Base-by-base conservation (phyloP, 2,329 filamentous ascomycete species). In the Domatiomyces globalis region DNA sequence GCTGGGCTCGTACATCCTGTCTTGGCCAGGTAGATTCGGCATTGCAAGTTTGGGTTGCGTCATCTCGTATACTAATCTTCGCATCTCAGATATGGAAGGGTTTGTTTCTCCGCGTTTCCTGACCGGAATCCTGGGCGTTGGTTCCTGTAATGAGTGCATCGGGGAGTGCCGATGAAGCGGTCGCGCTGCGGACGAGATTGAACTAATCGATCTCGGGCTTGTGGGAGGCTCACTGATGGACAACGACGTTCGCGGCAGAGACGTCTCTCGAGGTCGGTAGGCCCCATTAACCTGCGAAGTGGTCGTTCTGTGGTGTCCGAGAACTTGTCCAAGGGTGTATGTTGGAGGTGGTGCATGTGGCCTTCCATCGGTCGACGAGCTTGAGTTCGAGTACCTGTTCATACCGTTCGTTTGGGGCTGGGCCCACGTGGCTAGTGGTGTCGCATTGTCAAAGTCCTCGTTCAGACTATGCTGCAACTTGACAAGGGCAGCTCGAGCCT, bases 381-480 rank as follows among this genome's bases (percentile, higher is more conserved):
- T 39, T 15, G 33, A 39, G 12, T 39, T 39, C 33, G 33, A 39
- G 5, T 39, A 39, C 33, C 33, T 39, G 15, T 39, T 39, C 12
- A n/a, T 51, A 48, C n/a, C 36, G 45, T 45, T 49, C 43, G 8
- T 45, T 27, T 39, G 51, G 49, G 19, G 47, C 48, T 25, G 48
- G 33, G 25, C 10, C 20, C 27, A 18, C 20, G 17, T 29, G 33
- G 45, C 25, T 8, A 17, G 29, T 19, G 36, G 8, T 22, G 57
- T 50, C 4, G 54, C 49, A 25, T 46, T 45, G 15, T 57, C 50
- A 27, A 59, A 58, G 29, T 54, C 49, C 49, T 59, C 56, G 39
- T 60, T 56, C 45, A 60, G 49, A 46, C 58, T 60, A 36, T 59
- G 45, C 27, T 60, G 58, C 18, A 60, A 57, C 43, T 55, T 52